Evolutionary conservation across 73 alveolate genomes (phyloP).

Genomic region (Paramecium primaurelia): DNA sequence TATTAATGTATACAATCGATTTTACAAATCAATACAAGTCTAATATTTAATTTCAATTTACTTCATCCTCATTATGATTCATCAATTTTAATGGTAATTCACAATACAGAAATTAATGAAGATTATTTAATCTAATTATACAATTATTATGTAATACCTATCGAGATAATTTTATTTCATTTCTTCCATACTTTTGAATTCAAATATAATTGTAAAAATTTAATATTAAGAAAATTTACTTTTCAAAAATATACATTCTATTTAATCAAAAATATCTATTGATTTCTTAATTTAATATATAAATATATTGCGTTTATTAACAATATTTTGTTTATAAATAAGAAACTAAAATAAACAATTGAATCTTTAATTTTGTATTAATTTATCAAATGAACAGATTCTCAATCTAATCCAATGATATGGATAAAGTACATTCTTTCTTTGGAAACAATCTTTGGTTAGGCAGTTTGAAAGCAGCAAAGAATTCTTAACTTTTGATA

Average conservation of each 20-base stretch:
- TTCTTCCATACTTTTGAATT: background rate
- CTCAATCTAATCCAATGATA: background rate
- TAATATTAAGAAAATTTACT: background rate
- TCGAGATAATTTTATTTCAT: background rate
- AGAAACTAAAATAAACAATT: background rate
- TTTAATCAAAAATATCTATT: background rate
- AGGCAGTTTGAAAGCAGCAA: background rate
- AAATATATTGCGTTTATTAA: too few relatives aligned
- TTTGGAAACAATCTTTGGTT: background rate
- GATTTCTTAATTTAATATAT: too few relatives aligned
- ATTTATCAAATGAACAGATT: background rate
- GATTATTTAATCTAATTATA: background rate
- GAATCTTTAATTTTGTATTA: background rate
- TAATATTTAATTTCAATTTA: background rate
- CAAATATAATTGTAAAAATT: background rate
- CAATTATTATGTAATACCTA: background rate
- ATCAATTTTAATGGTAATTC: background rate
- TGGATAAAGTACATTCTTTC: background rate
- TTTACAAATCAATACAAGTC: background rate
- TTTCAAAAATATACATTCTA: background rate
- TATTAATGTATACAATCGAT: background rate
- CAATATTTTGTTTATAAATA: background rate
- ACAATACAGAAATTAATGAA: background rate
- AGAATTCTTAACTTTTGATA: background rate
- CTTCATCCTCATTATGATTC: background rate